These are phyloP conservation scores for Acanthamoeba royreba DNA, from an alignment of 208 protist genomes.

Conservation along the genomic window DNA sequence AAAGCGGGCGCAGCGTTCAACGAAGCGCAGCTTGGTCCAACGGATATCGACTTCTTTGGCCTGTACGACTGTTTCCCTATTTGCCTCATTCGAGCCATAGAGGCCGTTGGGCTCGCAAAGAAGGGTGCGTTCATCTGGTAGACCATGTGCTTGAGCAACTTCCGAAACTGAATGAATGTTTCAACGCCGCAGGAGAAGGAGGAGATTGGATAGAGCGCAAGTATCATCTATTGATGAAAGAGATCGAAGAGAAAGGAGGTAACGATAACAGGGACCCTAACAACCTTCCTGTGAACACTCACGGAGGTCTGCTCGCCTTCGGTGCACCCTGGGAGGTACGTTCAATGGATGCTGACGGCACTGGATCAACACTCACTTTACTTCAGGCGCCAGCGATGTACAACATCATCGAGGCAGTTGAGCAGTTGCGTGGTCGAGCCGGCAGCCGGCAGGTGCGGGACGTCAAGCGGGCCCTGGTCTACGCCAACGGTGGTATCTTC, in stretches of 20 bases:
- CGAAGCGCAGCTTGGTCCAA: constrained; percentile 66
- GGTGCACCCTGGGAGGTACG: constrained; percentile 82
- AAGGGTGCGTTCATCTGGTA: constrained; percentile 32
- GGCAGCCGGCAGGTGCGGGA: constrained; percentile 75
- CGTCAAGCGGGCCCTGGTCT: constrained; percentile 82
- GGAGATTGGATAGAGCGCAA: constrained; percentile 74
- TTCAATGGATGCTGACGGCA: background rate
- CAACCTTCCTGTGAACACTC: constrained; percentile 81
- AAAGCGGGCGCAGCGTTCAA: constrained; percentile 60
- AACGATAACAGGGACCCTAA: constrained; percentile 53
- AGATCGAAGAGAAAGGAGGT: constrained; percentile 41
- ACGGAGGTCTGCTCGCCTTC: constrained; percentile 82
- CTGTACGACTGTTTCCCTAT: constrained; percentile 86
- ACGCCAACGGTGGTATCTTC: constrained; percentile 88
- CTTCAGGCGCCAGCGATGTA: constrained; percentile 76
- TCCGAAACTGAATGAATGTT: background rate
- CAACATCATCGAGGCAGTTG: constrained; percentile 79
- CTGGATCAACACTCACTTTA: background rate
- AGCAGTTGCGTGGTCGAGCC: constrained; percentile 71
- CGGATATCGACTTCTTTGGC: constrained; percentile 83
- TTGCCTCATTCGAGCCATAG: constrained; percentile 81
- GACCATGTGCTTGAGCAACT: background rate
- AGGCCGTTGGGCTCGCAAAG: constrained; percentile 75
- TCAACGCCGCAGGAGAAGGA: constrained; percentile 56
- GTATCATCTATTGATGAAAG: constrained; percentile 64